Base-by-base conservation (phyloP, 768 basidiomycete species). In the Porpolomopsis calyptriformis region DNA sequence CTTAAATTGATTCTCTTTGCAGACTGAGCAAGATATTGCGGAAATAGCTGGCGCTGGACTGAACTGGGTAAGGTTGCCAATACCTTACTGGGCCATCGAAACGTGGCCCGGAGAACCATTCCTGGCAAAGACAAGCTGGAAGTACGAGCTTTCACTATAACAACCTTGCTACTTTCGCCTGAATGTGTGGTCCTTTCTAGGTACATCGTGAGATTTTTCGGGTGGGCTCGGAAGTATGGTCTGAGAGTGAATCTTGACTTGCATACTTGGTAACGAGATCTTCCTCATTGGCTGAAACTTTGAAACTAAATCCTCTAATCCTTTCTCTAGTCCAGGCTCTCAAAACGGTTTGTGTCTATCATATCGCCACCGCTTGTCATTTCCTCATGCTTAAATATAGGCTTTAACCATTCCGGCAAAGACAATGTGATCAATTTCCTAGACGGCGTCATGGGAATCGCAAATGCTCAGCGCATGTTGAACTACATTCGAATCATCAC, bases 11-110 rank as follows among this genome's bases (percentile, higher is more conserved):
- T 46, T 10, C 10, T 29, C 22, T 16, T 22, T 16, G 14, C 43
- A 93, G 88, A 98, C 93, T 33, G 94, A 98, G 60, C 63, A 85
- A 58, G 94, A 98, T 61, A 94, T 97, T 58, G 92, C 92, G 10
- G 67, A 85, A 53, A 93, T 98, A 47, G 92, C 94, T 27, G 84
- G 72, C 22, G 94, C 93, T 10, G 96, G 96, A 24, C 77, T 99
- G 50, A 97, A 96, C 64, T 96, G 79, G 57, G 77, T 97, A 49
- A 84, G 93, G 37, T 85, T 98, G 38, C 86, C 94, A 0, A 62
- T 98, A 44, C 79, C 83, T 0, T 98, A 73, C 63, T 98, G 96
- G 94, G 89, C 89, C 3, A 85, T 99, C 52, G 91, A 94, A 56
- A 78, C 76, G 4, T 74, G 79, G 38, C 64, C 68, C 22, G 73